Percentiles rank a stretch among this genome's conserved stretches.
phyloP scores from a whole-genome alignment of 2,329 filamentous ascomycete species.

The Alternaria arbusti region DNA sequence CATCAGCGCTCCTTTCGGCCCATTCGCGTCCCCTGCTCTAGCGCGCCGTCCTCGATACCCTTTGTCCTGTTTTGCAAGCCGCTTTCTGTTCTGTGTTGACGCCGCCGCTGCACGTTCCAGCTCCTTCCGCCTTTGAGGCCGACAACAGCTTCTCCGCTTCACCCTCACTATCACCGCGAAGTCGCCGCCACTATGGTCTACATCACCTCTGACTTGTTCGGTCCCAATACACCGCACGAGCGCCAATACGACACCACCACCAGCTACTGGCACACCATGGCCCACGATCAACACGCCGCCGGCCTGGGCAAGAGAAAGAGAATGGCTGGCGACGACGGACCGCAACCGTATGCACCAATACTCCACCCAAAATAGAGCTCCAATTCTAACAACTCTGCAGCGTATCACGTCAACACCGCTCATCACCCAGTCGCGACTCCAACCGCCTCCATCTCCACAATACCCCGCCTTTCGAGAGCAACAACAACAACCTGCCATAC shows the following conservation, averaged over 20 bases:
- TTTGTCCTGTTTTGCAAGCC: background rate
- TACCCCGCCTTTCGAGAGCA: constrained; percentile 20
- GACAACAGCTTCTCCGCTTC: constrained; percentile 8
- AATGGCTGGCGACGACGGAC: constrained; percentile 18
- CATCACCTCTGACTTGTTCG: constrained; percentile 47
- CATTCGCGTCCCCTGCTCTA: background rate
- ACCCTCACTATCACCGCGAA: constrained; percentile 16
- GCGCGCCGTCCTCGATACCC: background rate
- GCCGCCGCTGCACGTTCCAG: constrained; percentile 6
- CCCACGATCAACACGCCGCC: constrained; percentile 22
- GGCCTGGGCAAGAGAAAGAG: constrained; percentile 43
- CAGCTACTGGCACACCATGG: constrained; percentile 28
- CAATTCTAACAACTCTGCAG: constrained; percentile 9
- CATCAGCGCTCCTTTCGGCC: constrained; percentile 3
- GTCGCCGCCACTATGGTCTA: constrained; percentile 39
- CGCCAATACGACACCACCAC: constrained; percentile 4
- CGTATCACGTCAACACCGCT: constrained; percentile 16
- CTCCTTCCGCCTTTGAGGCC: constrained; percentile 9
- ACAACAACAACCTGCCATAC: constrained; percentile 21
- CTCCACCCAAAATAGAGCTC: background rate
- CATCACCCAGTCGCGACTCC: constrained; percentile 13
- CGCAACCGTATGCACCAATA: constrained; percentile 14
- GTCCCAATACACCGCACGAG: constrained; percentile 21
- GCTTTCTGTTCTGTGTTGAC: background rate
- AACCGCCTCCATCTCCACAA: constrained; percentile 18